These are phyloP conservation scores for Tympanopsis confertula DNA, from an alignment of 2,329 filamentous ascomycete species.

Conservation along the genomic window DNA sequence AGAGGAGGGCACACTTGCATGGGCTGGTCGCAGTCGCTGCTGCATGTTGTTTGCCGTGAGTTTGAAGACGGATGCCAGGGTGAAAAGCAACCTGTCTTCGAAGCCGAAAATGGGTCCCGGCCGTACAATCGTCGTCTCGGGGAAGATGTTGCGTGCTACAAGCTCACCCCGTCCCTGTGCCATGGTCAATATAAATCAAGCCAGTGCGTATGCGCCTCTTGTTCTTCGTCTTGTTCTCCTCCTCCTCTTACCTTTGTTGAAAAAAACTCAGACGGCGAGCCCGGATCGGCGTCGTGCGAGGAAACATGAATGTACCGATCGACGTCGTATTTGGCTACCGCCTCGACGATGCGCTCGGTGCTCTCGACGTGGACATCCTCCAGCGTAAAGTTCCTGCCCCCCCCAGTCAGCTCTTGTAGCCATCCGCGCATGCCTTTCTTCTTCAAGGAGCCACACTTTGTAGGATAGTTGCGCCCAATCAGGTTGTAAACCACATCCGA, in stretches of 20 bases:
- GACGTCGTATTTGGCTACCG: slow-evolving; percentile 93
- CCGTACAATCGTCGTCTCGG: slow-evolving; percentile 94
- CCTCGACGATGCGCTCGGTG: slow-evolving; percentile 80
- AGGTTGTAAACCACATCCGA: slow-evolving; percentile 97
- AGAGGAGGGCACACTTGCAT: slow-evolving; percentile 51
- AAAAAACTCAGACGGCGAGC: slow-evolving; percentile 81
- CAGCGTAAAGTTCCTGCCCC: slow-evolving; percentile 75
- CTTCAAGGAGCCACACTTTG: slow-evolving; percentile 54
- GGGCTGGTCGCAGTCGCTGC: slow-evolving; percentile 81
- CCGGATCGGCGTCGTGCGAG: slow-evolving; percentile 74
- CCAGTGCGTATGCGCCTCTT: slow-evolving; percentile 7
- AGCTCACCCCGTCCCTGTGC: slow-evolving; percentile 64
- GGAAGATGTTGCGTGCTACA: slow-evolving; percentile 78
- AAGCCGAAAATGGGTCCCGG: slow-evolving; percentile 90
- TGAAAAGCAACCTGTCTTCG: slow-evolving; percentile 83
- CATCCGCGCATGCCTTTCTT: not conserved
- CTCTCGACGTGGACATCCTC: slow-evolving; percentile 90
- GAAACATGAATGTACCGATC: slow-evolving; percentile 96
- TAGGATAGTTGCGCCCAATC: slow-evolving; percentile 86
- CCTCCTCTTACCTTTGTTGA: slow-evolving; percentile 64
- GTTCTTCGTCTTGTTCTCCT: not conserved
- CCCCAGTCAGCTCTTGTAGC: slow-evolving; percentile 15
- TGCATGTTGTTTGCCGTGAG: slow-evolving; percentile 87
- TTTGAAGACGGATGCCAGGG: slow-evolving; percentile 69
- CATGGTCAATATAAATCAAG: not conserved